phyloP scores from a whole-genome alignment of 495 filamentous ascomycete genomes.

The Tuber melanosporum region DNA sequence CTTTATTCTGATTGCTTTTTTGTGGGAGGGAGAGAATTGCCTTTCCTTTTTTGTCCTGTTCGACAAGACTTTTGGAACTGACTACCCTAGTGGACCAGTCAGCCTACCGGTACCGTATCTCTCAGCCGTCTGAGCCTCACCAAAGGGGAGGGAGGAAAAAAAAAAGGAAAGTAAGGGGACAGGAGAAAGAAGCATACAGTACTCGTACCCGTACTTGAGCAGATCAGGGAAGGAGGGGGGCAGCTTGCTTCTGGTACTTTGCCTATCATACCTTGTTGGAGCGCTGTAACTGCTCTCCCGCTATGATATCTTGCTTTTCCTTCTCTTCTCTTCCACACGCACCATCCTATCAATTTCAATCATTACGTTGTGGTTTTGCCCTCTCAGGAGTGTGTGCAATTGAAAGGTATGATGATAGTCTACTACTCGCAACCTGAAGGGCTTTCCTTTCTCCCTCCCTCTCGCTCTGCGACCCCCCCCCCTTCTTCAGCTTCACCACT shows the following conservation, averaged over 20 bases:
- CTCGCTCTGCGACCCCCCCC: neutral
- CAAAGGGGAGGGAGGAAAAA: neutral
- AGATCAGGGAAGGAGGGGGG: neutral
- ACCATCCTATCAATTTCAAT: neutral
- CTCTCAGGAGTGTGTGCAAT: conserved; percentile 2
- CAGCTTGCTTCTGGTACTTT: conserved; percentile 2
- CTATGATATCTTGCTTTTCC: conserved; percentile 14
- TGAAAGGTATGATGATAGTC: neutral
- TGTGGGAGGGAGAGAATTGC: neutral
- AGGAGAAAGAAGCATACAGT: neutral
- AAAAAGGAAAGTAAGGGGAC: neutral
- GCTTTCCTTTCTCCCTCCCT: neutral
- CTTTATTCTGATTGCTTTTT: neutral
- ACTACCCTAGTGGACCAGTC: neutral
- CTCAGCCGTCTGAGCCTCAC: neutral
- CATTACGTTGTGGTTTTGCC: conserved; percentile 5
- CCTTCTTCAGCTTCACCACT: conserved; percentile 4
- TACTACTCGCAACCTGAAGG: neutral
- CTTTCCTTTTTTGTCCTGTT: neutral
- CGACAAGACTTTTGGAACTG: neutral
- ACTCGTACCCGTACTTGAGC: too few relatives aligned
- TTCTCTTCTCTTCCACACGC: neutral
- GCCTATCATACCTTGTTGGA: conserved; percentile 2
- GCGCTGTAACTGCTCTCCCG: neutral
- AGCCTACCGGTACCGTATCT: neutral